Conservation (phyloP, 768 basidiomycete species). For the Cystofilobasidium capitatum region DNA sequence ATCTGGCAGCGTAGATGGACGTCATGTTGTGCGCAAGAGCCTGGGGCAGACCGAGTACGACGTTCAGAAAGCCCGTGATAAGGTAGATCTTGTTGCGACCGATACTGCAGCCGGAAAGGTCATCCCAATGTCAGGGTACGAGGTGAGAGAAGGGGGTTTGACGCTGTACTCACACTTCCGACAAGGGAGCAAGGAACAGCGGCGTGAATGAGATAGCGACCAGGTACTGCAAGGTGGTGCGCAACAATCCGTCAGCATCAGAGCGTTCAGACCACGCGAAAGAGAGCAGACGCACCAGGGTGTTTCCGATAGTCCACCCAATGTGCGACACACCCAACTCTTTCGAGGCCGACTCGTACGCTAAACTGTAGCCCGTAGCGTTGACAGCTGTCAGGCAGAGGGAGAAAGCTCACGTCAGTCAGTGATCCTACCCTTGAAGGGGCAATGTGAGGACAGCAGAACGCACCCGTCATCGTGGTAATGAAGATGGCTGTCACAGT, state of each 20-base stretch:
- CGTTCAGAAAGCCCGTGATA: slow-evolving; percentile 27
- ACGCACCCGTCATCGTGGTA: slow-evolving; percentile 29
- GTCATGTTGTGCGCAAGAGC: slow-evolving; percentile 28
- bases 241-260: slow-evolving; percentile 25
- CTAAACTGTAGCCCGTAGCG: slow-evolving; percentile 17
- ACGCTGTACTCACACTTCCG: slow-evolving; percentile 30
- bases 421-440: neutral
- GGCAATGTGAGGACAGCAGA: neutral
- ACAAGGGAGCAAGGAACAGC: slow-evolving; percentile 33
- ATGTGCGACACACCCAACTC: neutral
- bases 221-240: slow-evolving; percentile 24
- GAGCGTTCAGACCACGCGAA: slow-evolving; percentile 29
- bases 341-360: neutral
- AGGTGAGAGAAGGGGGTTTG: neutral
- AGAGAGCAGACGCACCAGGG: slow-evolving; percentile 19
- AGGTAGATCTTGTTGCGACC: slow-evolving; percentile 36
- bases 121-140: too few species aligned
- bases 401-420: neutral
- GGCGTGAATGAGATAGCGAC: slow-evolving; percentile 34
- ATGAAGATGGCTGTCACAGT: slow-evolving; percentile 30
- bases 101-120: slow-evolving; percentile 7
- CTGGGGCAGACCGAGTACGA: slow-evolving; percentile 35
- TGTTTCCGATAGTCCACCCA: slow-evolving; percentile 17
- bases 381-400: neutral
- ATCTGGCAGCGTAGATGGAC: slow-evolving; percentile 31